Percentiles rank a stretch among this genome's conserved stretches.
These are phyloP conservation scores for Capronia epimyces DNA, from an alignment of 2,329 filamentous ascomycete genomes.

Conservation along the genomic window DNA sequence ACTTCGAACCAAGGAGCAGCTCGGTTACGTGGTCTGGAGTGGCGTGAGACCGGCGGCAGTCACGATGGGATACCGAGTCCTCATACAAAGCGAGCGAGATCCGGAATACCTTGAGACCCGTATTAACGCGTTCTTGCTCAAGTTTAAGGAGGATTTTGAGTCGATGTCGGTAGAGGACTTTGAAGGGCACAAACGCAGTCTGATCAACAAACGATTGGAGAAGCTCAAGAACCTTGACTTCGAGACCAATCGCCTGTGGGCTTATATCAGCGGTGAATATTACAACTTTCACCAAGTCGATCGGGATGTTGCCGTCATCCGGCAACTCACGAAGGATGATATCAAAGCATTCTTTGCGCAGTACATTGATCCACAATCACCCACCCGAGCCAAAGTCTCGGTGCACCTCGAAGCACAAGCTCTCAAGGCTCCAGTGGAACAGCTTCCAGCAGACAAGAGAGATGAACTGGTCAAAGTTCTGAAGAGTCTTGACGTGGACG, in stretches of 20 bases:
- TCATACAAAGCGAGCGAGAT: slow-evolving; percentile 88
- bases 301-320: slow-evolving; percentile 69
- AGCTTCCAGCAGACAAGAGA: slow-evolving; percentile 41
- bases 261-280: slow-evolving; percentile 75
- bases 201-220: slow-evolving; percentile 80
- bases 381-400: slow-evolving; percentile 70
- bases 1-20: slow-evolving; percentile 86
- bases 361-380: slow-evolving; percentile 69
- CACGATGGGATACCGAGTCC: slow-evolving; percentile 77
- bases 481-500: slow-evolving; percentile 42
- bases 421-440: slow-evolving; percentile 36
- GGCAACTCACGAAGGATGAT: slow-evolving; percentile 69
- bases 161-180: slow-evolving; percentile 80
- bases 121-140: slow-evolving; percentile 75
- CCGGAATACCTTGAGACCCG: slow-evolving; percentile 78
- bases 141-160: slow-evolving; percentile 60
- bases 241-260: slow-evolving; percentile 78
- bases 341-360: slow-evolving; percentile 72
- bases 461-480: slow-evolving; percentile 45
- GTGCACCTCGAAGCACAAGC: slow-evolving; percentile 77
- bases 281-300: slow-evolving; percentile 85
- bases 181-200: slow-evolving; percentile 81
- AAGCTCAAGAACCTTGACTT: slow-evolving; percentile 87
- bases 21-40: slow-evolving; percentile 93
- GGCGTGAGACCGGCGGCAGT: slow-evolving; percentile 66